These are phyloP conservation scores for Tulasnella sp. DNA, from an alignment of 768 basidiomycete species.

Conservation along the genomic window DNA sequence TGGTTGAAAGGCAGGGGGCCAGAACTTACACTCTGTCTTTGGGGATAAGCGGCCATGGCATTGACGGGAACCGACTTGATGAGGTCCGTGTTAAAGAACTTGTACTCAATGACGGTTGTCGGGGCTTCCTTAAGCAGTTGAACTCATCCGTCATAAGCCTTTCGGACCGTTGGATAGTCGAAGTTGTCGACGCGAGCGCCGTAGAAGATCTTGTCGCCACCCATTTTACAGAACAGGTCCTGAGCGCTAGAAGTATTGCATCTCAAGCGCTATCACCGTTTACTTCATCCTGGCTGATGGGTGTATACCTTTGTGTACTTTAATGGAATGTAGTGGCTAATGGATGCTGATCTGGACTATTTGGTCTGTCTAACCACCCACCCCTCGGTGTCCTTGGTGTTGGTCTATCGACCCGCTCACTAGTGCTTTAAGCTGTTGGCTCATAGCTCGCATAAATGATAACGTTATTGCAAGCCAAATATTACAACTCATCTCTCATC, in stretches of 20 bases:
- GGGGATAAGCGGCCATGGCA: not conserved
- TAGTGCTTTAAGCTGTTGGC: not conserved
- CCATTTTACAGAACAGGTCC: not conserved
- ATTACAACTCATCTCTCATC: not conserved
- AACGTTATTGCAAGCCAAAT: not conserved
- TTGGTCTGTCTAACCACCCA: too few relatives aligned
- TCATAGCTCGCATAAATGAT: not conserved
- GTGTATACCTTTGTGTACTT: too few relatives aligned
- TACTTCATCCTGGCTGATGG: too few relatives aligned
- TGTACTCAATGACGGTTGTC: not conserved
- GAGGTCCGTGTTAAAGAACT: not conserved
- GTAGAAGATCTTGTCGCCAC: not conserved
- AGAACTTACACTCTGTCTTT: not conserved
- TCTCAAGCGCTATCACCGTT: too few relatives aligned
- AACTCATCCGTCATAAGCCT: not conserved
- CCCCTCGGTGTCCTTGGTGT: too few relatives aligned
- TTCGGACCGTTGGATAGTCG: not conserved
- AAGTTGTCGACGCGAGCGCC: conserved; percentile 1
- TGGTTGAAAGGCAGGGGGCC: not conserved
- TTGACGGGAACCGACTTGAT: not conserved
- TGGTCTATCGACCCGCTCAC: not conserved
- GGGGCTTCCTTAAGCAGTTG: not conserved
- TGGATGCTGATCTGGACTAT: too few relatives aligned
- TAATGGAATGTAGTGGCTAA: too few relatives aligned
- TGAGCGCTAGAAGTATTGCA: too few relatives aligned